A percentile compares a stretch with the other conserved stretches of the same genome.
Evolutionary conservation across 2,329 filamentous ascomycete species (phyloP).

Genomic region (Penicillium thymicola): DNA sequence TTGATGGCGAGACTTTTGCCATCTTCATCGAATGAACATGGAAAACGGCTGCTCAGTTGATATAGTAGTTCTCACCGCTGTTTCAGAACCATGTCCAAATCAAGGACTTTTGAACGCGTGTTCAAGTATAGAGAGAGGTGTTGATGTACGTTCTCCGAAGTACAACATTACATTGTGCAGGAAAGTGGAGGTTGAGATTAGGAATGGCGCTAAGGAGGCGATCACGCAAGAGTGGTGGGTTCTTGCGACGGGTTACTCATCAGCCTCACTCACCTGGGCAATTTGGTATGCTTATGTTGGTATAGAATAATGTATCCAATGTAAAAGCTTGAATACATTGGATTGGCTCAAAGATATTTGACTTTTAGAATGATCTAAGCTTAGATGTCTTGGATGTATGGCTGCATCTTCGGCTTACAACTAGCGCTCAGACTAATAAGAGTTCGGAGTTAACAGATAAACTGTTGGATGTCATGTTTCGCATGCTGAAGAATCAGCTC

Average conservation of each 20-base stretch:
- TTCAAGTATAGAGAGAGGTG: neutral
- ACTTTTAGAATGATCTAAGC: neutral
- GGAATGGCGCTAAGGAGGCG: slow-evolving; percentile 21
- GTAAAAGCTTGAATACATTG: neutral
- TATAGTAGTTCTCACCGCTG: slow-evolving; percentile 14
- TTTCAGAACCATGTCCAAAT: neutral
- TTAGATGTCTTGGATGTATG: neutral
- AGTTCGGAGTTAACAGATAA: neutral
- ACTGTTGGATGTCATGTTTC: slow-evolving; percentile 8
- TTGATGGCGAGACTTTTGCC: slow-evolving; percentile 22
- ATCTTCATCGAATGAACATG: slow-evolving; percentile 11
- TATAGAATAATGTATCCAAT: neutral
- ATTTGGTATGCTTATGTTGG: neutral
- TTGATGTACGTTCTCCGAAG: neutral
- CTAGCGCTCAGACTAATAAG: neutral
- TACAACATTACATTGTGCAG: neutral
- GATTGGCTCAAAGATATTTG: neutral
- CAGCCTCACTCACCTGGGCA: neutral
- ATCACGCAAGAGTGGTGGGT: slow-evolving; percentile 30
- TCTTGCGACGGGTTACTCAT: slow-evolving; percentile 14
- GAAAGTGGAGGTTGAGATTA: slow-evolving; percentile 20
- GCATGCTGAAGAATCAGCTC: slow-evolving; percentile 8
- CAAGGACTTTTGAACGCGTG: neutral
- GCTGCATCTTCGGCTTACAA: neutral
- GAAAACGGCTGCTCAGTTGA: neutral